These are phyloP conservation scores for Pseudomicrostroma phylloplanum DNA, from an alignment of 1,284 basidiomycete species.

Conservation along the genomic window DNA sequence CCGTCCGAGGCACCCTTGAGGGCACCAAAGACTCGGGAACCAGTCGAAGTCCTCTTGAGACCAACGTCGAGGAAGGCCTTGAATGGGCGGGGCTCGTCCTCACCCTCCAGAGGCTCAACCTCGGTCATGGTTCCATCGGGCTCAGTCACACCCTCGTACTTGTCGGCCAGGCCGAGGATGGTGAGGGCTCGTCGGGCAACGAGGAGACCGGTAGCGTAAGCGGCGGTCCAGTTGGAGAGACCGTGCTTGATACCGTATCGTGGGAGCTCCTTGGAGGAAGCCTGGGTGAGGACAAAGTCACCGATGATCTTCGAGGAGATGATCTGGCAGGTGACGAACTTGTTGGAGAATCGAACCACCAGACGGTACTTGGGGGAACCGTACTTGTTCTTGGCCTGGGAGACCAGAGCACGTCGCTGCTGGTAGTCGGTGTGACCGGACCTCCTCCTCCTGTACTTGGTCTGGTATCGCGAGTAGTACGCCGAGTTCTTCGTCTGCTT, in stretches of 20 bases:
- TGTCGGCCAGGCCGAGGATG: slow-evolving; percentile 94
- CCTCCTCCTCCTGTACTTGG: slow-evolving; percentile 60
- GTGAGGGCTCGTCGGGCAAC: slow-evolving; percentile 87
- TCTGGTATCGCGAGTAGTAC: slow-evolving; percentile 94
- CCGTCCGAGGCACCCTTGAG: slow-evolving; percentile 99
- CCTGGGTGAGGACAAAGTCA: slow-evolving; percentile 75
- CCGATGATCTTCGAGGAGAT: slow-evolving; percentile 95
- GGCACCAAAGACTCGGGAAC: slow-evolving; percentile 95
- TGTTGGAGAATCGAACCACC: slow-evolving; percentile 75
- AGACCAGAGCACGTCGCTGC: slow-evolving; percentile 88
- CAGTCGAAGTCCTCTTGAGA: slow-evolving; percentile 94
- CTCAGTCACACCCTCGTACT: slow-evolving; percentile 92
- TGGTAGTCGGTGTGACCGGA: slow-evolving; percentile 99
- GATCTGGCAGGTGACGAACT: slow-evolving; percentile 59
- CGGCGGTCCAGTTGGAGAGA: slow-evolving; percentile 97
- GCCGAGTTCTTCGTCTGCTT: slow-evolving; percentile 61
- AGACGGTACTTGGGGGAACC: slow-evolving; percentile 97
- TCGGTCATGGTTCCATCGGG: slow-evolving; percentile 78
- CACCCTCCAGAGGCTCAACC: slow-evolving; percentile 72
- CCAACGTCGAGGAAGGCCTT: slow-evolving; percentile 98
- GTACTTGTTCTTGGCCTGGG: slow-evolving; percentile 99
- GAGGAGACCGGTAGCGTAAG: slow-evolving; percentile 95
- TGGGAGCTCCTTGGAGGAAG: slow-evolving; percentile 76
- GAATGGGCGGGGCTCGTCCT: slow-evolving; percentile 95
- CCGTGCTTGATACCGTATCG: slow-evolving; percentile 97